Base-by-base conservation (phyloP, 805 yeast genomes). In the Saturnispora quitensis region DNA sequence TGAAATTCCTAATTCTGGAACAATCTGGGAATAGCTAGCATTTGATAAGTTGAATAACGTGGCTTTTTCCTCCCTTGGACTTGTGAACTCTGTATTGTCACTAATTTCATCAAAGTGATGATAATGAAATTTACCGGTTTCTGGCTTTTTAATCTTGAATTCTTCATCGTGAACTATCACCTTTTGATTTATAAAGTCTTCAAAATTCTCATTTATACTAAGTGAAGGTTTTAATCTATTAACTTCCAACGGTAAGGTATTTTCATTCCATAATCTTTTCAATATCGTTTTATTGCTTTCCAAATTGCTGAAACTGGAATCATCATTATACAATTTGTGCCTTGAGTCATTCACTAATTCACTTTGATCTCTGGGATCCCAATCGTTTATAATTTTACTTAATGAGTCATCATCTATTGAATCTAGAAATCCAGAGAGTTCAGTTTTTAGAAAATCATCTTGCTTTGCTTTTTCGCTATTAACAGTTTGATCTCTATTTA, bases 341-440 rank as follows among this genome's bases (percentile, higher is more conserved):
- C 5, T 27, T 43, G n/a, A n/a, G 7, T 43, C 49, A 8, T 15
- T 9, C 5, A 31, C 8, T 1, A 54, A 53, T 12, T 56, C 46
- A 27, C 56, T 60, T 4, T 53, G 54, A 45, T 64, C 62, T 28
- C 57, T 60, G 3, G 54, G 54, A 45, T 64, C 62, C 67, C 67
- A 70, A 1, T 69, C 69, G 31, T 74, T 61, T 28, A 74, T 57
- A 43, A 73, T 77, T 47, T 71, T 73, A 53, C 63, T 60, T 20
- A 70, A 70, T 27, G 77, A 72, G 56, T 73, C 51, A 22, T 34
- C 33, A 9, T 34, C 28, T 15, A 27, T 48, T 15, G 27, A 42
- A 24, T 34, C 22, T 35, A 43, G 13, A 25, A 36, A 43, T 33
- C 43, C 51, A 22, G 36, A 40, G 24, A 43, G 34, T 17, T 43